phyloP scores from a whole-genome alignment of 2,329 filamentous ascomycete species.

The Monosporascus sp. region DNA sequence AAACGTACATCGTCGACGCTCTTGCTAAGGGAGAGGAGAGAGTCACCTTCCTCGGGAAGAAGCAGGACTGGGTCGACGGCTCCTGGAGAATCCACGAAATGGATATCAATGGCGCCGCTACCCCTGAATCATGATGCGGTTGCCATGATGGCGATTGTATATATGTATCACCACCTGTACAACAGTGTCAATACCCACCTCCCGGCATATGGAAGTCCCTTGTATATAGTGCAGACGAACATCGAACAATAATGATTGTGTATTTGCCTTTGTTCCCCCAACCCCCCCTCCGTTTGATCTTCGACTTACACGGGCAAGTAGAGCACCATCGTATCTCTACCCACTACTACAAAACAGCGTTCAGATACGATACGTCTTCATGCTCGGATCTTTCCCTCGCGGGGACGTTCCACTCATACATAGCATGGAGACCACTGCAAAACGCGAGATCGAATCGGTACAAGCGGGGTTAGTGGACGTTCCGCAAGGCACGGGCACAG shows the following conservation, averaged over 20 bases:
- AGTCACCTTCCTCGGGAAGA: constrained; percentile 74
- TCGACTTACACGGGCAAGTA: background rate
- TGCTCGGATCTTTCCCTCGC: constrained; percentile 32
- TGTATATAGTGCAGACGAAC: constrained; percentile 6
- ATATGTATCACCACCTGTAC: constrained; percentile 24
- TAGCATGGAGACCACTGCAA: constrained; percentile 55
- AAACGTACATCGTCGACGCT: constrained; percentile 71
- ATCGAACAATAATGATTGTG: background rate
- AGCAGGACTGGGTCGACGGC: constrained; percentile 70
- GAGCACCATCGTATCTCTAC: background rate
- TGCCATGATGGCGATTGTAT: constrained; percentile 9
- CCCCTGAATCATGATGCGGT: constrained; percentile 10
- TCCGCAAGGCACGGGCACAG: constrained; percentile 11
- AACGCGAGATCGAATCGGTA: constrained; percentile 50
- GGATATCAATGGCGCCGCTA: constrained; percentile 46
- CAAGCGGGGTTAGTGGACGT: constrained; percentile 16
- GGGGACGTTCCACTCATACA: constrained; percentile 16
- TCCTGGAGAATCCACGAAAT: constrained; percentile 74
- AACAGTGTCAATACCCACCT: constrained; percentile 32
- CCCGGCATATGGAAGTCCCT: constrained; percentile 18
- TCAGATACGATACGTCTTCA: constrained; percentile 61
- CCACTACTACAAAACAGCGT: constrained; percentile 34
- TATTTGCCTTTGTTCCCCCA: background rate
- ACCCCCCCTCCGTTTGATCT: background rate
- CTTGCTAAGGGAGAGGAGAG: constrained; percentile 56